Percentiles rank a stretch among this genome's conserved stretches.
Evolutionary conservation across 1,139 yeast genomes (phyloP).

Genomic region (Candida sp.): DNA sequence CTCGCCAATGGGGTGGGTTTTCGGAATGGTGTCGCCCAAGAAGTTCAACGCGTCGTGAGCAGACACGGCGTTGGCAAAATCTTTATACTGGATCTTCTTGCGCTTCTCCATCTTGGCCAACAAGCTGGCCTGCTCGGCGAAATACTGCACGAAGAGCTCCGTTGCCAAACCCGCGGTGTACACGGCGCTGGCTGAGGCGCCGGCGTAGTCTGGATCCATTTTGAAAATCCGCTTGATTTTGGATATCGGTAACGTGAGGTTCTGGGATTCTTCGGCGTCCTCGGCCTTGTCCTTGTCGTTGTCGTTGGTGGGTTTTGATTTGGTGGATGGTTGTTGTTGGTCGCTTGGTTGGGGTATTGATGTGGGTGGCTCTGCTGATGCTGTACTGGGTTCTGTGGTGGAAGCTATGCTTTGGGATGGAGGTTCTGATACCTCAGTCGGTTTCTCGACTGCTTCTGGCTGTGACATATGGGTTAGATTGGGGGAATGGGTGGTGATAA

Average conservation of each 20-base stretch:
- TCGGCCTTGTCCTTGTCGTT: conserved; percentile 9
- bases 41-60: conserved; percentile 72
- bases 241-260: conserved; percentile 65
- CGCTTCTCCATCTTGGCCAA: conserved; percentile 72
- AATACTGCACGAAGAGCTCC: conserved; percentile 79
- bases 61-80: conserved; percentile 74
- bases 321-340: background rate
- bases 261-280: background rate
- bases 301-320: background rate
- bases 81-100: conserved; percentile 73
- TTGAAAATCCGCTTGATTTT: conserved; percentile 85
- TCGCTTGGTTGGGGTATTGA: background rate
- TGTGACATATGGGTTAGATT: background rate
- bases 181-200: conserved; percentile 80
- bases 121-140: conserved; percentile 80
- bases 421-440: background rate
- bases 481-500: background rate
- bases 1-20: conserved; percentile 56
- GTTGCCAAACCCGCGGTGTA: conserved; percentile 89
- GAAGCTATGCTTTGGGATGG: background rate
- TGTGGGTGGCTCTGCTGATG: background rate
- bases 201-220: conserved; percentile 80
- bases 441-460: background rate
- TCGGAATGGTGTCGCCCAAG: conserved; percentile 71
- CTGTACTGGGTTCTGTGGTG: background rate